Conservation (phyloP, 1,284 basidiomycete genomes). For the Somion occarium region DNA sequence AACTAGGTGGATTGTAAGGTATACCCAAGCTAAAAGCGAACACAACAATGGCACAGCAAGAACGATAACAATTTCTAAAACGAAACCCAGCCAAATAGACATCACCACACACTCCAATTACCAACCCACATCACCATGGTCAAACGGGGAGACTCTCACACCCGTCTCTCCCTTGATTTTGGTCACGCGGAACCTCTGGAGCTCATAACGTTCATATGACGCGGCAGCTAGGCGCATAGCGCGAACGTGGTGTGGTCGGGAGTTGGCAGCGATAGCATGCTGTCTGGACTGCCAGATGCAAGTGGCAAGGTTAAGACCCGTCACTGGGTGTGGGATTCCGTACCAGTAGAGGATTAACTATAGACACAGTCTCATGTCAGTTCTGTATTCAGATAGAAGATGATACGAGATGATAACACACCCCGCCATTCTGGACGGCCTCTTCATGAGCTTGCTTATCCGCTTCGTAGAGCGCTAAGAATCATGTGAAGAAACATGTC, state of each 20-base stretch:
- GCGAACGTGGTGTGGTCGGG: slow-evolving; percentile 72
- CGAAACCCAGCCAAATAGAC: background rate
- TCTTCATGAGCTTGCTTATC: slow-evolving; percentile 88
- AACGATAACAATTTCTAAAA: background rate
- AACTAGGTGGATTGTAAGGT: background rate
- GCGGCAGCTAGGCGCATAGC: slow-evolving; percentile 78
- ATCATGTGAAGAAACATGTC: slow-evolving; percentile 1
- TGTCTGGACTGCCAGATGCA: slow-evolving; percentile 90
- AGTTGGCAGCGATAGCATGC: slow-evolving; percentile 77
- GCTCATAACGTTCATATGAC: slow-evolving; percentile 75
- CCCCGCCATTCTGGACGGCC: slow-evolving; percentile 81
- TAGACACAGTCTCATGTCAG: no score
- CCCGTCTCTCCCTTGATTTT: slow-evolving; percentile 57
- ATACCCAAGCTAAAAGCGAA: background rate
- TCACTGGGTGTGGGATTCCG: slow-evolving; percentile 71
- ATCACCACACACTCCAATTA: slow-evolving; percentile 20
- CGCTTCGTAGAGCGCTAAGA: slow-evolving; percentile 74
- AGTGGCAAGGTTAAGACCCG: slow-evolving; percentile 87
- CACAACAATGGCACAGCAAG: background rate
- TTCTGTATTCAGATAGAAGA: slow-evolving; percentile 9
- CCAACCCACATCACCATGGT: slow-evolving; percentile 69
- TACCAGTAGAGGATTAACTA: slow-evolving; percentile 88
- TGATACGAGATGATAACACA: slow-evolving; percentile 37
- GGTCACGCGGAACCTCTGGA: slow-evolving; percentile 70
- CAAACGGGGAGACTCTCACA: slow-evolving; percentile 56